Percentiles rank a stretch among this genome's conserved stretches.
These are phyloP conservation scores for Neoboletus magnificus DNA, from an alignment of 768 basidiomycete genomes.

Conservation along the genomic window DNA sequence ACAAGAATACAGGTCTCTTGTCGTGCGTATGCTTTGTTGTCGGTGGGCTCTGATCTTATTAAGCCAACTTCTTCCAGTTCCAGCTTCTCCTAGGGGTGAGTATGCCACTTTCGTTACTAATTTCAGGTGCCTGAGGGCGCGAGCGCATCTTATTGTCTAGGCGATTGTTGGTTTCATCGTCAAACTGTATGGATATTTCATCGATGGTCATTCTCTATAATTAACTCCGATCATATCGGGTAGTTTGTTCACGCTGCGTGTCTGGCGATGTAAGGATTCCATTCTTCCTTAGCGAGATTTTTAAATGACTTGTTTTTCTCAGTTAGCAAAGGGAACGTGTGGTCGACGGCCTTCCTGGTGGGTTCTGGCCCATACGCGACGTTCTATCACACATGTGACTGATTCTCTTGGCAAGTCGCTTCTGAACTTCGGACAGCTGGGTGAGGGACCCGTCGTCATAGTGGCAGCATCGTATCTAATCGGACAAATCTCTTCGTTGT, in stretches of 20 bases:
- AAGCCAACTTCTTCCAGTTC: slow-evolving; percentile 29
- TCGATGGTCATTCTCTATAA: not conserved
- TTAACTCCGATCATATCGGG: not conserved
- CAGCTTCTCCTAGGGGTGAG: slow-evolving; percentile 42
- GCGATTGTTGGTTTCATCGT: slow-evolving; percentile 55
- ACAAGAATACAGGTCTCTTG: slow-evolving; percentile 43
- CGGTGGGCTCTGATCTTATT: slow-evolving; percentile 5
- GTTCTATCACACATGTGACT: not conserved
- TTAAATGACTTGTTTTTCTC: not conserved
- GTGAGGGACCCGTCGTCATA: slow-evolving; percentile 28
- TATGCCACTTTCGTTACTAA: not conserved
- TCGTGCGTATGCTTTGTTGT: slow-evolving; percentile 33
- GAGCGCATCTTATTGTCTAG: slow-evolving; percentile 25
- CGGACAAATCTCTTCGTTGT: slow-evolving; percentile 1
- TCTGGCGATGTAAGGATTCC: slow-evolving; percentile 53
- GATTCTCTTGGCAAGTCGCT: slow-evolving; percentile 35
- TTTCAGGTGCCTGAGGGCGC: slow-evolving; percentile 2
- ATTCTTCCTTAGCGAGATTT: not conserved
- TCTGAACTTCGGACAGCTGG: slow-evolving; percentile 49
- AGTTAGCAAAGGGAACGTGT: slow-evolving; percentile 56
- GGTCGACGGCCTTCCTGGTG: slow-evolving; percentile 46
- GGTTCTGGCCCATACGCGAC: slow-evolving; percentile 13
- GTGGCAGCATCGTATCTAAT: not conserved
- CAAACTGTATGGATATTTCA: slow-evolving; percentile 42
- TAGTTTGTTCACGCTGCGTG: slow-evolving; percentile 57